A percentile compares a stretch with the other conserved stretches of the same genome.
Conservation (phyloP, 495 filamentous ascomycete genomes). For the Talaromyces proteolyticus region DNA sequence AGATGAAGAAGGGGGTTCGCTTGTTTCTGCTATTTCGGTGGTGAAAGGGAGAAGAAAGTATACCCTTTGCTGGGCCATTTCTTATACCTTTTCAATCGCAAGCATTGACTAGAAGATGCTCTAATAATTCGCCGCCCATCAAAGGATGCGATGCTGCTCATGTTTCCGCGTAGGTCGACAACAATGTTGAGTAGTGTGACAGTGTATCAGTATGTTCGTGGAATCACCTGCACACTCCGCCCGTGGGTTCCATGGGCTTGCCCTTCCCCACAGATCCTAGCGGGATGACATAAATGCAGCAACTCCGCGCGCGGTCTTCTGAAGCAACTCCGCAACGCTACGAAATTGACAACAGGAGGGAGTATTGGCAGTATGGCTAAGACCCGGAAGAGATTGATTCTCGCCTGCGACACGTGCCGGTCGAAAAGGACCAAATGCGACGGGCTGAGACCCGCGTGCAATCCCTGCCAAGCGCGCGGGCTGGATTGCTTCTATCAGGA, state of each 20-base stretch:
- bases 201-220: no score
- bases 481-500: slow-evolving; percentile 2
- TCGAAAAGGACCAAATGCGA: slow-evolving; percentile 5
- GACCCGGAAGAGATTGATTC: background rate
- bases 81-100: background rate
- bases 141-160: no score
- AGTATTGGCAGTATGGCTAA: background rate
- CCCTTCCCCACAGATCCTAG: background rate
- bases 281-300: background rate
- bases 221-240: no score
- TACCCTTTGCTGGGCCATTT: background rate
- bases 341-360: background rate
- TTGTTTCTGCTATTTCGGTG: background rate
- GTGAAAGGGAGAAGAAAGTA: background rate
- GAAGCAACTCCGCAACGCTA: background rate
- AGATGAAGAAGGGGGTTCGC: background rate
- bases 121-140: background rate
- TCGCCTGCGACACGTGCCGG: slow-evolving; percentile 3
- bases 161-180: no score
- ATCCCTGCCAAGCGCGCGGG: background rate
- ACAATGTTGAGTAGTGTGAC: no score
- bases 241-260: background rate
- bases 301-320: background rate
- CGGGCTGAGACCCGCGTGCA: background rate
- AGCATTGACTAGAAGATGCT: background rate